These are phyloP conservation scores for Ophiostoma australiae DNA, from an alignment of 2,329 filamentous ascomycete species.

Conservation along the genomic window DNA sequence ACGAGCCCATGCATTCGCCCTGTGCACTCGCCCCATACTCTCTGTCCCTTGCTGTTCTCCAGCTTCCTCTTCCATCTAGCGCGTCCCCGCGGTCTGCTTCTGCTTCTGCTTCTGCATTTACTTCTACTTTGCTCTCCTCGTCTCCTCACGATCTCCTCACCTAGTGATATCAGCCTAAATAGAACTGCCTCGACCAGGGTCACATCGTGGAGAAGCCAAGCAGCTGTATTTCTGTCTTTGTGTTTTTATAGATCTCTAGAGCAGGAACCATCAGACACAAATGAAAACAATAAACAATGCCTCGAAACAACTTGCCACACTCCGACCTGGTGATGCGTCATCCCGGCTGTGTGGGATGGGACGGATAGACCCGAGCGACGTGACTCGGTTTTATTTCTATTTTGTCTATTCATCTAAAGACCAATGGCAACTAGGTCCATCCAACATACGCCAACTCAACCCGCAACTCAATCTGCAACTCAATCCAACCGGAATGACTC, in stretches of 20 bases:
- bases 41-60: background rate
- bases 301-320: background rate
- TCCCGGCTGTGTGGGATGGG: background rate
- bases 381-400: background rate
- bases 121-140: background rate
- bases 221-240: background rate
- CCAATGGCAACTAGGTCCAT: no score
- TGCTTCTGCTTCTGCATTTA: no score
- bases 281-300: no score
- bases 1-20: no score
- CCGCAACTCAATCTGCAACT: no score
- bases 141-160: background rate
- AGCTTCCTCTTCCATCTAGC: background rate
- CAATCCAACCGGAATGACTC: background rate
- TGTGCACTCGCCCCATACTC: no score
- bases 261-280: no score
- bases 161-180: background rate
- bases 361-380: background rate
- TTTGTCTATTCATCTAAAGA: no score
- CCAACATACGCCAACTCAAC: background rate
- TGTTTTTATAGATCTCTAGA: no score
- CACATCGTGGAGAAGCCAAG: constrained; percentile 3
- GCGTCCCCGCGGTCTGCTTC: background rate
- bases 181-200: background rate
- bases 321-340: background rate